Evolutionary conservation across 2,329 filamentous ascomycete species (phyloP).

Genomic region (Colletotrichum falcatum): DNA sequence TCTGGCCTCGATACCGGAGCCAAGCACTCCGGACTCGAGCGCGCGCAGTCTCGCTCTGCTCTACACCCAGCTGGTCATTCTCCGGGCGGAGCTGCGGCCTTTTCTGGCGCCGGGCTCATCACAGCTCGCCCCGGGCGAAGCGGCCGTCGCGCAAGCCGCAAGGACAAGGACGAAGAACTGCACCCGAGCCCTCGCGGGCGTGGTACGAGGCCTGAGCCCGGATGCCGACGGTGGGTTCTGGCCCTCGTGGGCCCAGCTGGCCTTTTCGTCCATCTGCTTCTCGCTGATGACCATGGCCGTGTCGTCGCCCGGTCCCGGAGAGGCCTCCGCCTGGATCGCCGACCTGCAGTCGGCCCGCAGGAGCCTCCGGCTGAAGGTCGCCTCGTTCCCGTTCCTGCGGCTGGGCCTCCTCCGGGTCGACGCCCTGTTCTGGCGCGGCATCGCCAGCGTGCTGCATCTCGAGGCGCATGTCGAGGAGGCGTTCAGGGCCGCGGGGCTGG

Average conservation of each 20-base stretch:
- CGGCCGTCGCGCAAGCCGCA: too few relatives aligned
- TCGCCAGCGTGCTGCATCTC: slow-evolving; percentile 41
- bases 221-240: slow-evolving; percentile 40
- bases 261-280: slow-evolving; percentile 42
- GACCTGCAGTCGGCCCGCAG: slow-evolving; percentile 39
- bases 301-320: slow-evolving; percentile 21
- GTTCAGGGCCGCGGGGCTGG: neutral
- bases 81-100: slow-evolving; percentile 2
- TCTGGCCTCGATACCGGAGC: neutral
- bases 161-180: neutral
- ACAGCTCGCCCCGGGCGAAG: too few relatives aligned
- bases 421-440: slow-evolving; percentile 43
- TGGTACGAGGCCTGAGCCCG: slow-evolving; percentile 23
- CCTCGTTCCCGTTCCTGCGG: slow-evolving; percentile 41
- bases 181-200: neutral
- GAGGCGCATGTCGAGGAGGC: slow-evolving; percentile 38
- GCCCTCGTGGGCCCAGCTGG: slow-evolving; percentile 42
- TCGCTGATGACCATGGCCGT: slow-evolving; percentile 37
- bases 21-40: neutral
- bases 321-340: slow-evolving; percentile 39
- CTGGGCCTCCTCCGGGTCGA: slow-evolving; percentile 43
- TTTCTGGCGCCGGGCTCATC: neutral
- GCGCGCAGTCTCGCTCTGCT: neutral
- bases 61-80: slow-evolving; percentile 4
- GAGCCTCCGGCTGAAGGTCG: slow-evolving; percentile 41